Evolutionary conservation across 805 yeast genomes (phyloP).

Genomic region (Monosporozyma unispora): DNA sequence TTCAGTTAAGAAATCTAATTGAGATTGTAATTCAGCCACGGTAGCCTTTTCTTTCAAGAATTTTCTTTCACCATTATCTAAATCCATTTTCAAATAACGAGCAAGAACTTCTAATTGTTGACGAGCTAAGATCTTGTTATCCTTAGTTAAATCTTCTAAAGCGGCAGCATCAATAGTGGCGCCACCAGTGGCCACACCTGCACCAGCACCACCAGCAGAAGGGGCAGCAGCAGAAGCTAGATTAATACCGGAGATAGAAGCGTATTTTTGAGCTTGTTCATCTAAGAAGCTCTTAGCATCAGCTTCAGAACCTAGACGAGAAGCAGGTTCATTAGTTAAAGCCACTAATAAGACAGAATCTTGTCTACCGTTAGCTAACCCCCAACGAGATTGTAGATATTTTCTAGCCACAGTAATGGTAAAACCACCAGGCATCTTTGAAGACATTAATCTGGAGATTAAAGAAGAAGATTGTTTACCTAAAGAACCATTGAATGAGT

Average conservation of each 20-base stretch:
- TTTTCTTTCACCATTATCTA: conserved; percentile 83
- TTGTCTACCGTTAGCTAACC: conserved; percentile 89
- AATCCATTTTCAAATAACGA: conserved; percentile 85
- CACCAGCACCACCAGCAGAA: conserved; percentile 41
- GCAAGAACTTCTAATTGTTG: conserved; percentile 81
- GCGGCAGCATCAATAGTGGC: conserved; percentile 94
- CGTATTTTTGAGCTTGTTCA: conserved; percentile 72
- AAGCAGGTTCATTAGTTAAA: conserved; percentile 81
- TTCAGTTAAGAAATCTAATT: conserved; percentile 63
- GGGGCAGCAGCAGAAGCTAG: conserved; percentile 58
- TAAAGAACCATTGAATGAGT: conserved; percentile 73
- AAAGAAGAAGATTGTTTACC: conserved; percentile 92
- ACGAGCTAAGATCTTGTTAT: conserved; percentile 40
- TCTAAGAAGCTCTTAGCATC: conserved; percentile 92
- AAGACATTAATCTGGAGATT: conserved; percentile 82
- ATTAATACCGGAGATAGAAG: conserved; percentile 70
- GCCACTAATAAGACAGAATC: conserved; percentile 80
- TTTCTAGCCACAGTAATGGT: conserved; percentile 86
- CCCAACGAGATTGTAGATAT: conserved; percentile 86
- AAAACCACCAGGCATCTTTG: conserved; percentile 99
- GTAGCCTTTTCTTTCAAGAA: conserved; percentile 73
- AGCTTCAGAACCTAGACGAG: conserved; percentile 74
- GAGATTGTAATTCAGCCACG: conserved; percentile 71
- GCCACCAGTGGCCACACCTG: conserved; percentile 59
- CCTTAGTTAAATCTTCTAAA: conserved; percentile 55